Conservation (phyloP, 257 asterid genomes). For the Solanum bulbocastanum region DNA sequence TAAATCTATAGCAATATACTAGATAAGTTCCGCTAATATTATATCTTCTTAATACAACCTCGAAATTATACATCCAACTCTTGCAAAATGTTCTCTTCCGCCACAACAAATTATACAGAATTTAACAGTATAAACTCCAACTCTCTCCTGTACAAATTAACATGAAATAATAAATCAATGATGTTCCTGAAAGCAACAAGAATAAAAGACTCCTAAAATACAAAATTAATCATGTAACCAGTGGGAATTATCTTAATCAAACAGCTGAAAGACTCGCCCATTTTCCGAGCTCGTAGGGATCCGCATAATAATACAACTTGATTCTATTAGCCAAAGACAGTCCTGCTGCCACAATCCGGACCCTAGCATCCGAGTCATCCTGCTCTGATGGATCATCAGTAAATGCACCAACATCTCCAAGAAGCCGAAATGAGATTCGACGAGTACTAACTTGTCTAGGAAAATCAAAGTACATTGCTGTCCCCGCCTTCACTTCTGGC, state of each 20-base stretch:
- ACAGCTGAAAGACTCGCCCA: slow-evolving; percentile 92
- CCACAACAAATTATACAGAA: background rate
- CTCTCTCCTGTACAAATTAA: background rate
- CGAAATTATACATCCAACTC: background rate
- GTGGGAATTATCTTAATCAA: slow-evolving; percentile 12
- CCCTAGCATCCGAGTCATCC: slow-evolving; percentile 51
- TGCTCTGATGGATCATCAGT: slow-evolving; percentile 75
- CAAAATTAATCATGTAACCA: background rate
- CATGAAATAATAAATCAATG: background rate
- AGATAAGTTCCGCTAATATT: background rate
- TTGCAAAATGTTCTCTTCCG: background rate
- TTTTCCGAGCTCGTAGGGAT: slow-evolving; percentile 86
- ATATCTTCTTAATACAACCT: background rate
- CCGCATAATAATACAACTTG: slow-evolving; percentile 79
- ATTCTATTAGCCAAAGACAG: slow-evolving; percentile 66
- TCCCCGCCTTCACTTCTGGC: slow-evolving; percentile 83
- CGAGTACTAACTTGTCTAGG: slow-evolving; percentile 66
- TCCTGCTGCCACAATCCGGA: slow-evolving; percentile 62
- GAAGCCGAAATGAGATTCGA: slow-evolving; percentile 64
- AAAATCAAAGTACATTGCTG: slow-evolving; percentile 90
- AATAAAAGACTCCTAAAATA: background rate
- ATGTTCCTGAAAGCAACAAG: background rate
- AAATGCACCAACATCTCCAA: slow-evolving; percentile 78
- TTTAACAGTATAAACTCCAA: background rate
- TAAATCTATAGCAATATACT: background rate